phyloP scores from a whole-genome alignment of 2,329 filamentous ascomycete species.

The Blumeriella jaapii region DNA sequence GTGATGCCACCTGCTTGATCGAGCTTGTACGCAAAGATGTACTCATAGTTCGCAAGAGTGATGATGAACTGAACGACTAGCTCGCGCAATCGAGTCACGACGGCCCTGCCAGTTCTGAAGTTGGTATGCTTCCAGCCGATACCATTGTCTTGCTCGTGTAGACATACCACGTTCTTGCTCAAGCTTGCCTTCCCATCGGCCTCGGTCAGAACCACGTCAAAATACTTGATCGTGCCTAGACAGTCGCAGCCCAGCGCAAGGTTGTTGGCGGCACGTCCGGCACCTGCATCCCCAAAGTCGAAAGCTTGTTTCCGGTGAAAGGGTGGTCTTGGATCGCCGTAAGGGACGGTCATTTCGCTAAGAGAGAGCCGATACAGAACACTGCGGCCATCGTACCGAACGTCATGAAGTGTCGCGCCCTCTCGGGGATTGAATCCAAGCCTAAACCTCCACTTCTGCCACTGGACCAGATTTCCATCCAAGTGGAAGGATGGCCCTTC shows the following conservation, averaged over 20 bases:
- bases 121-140: constrained; percentile 64
- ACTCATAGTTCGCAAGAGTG: constrained; percentile 61
- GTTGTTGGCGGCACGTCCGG: constrained; percentile 55
- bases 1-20: constrained; percentile 51
- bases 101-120: constrained; percentile 26
- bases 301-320: constrained; percentile 59
- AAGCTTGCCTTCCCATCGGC: constrained; percentile 41
- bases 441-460: constrained; percentile 52
- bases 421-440: constrained; percentile 50
- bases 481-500: constrained; percentile 49
- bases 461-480: constrained; percentile 32
- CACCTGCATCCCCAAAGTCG: constrained; percentile 56
- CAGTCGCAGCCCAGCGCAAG: constrained; percentile 57
- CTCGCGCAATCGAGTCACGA: constrained; percentile 18
- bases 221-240: constrained; percentile 56
- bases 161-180: constrained; percentile 50
- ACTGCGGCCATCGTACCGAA: constrained; percentile 46
- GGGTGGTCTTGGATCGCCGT: constrained; percentile 49
- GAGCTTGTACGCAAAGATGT: constrained; percentile 45
- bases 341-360: constrained; percentile 53
- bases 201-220: constrained; percentile 40
- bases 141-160: constrained; percentile 59
- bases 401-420: constrained; percentile 48
- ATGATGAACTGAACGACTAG: constrained; percentile 22
- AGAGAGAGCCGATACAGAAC: constrained; percentile 47